phyloP scores from a whole-genome alignment of 2,329 filamentous ascomycete species.

The Sarocladiaceae sp. region DNA sequence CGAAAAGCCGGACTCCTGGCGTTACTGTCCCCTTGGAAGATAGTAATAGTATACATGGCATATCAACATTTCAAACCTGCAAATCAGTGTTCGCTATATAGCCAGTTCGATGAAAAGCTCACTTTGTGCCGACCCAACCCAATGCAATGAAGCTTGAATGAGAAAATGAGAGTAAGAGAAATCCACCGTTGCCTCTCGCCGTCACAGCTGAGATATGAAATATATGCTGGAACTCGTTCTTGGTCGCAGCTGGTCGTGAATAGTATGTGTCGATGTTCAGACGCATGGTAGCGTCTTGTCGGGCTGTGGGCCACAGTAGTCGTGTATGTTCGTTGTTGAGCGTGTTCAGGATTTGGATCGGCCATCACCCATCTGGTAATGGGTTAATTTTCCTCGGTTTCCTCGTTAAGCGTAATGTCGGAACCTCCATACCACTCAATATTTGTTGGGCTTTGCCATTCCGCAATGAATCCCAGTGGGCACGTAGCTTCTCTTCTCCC shows the following conservation, averaged over 20 bases:
- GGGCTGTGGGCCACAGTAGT: too few species aligned
- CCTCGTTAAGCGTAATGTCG: neutral
- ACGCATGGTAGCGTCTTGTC: neutral
- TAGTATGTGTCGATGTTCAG: too few species aligned
- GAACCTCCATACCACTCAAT: constrained; percentile 9
- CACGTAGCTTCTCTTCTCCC: constrained; percentile 24
- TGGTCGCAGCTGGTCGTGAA: neutral
- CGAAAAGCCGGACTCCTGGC: too few species aligned
- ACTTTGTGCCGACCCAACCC: neutral
- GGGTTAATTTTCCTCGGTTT: constrained; percentile 6
- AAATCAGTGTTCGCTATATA: neutral
- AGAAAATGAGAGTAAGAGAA: too few species aligned
- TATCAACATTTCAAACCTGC: neutral
- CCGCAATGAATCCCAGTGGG: constrained; percentile 29
- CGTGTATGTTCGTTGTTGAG: neutral
- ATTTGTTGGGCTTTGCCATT: constrained; percentile 16
- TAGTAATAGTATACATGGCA: neutral
- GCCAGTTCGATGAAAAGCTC: neutral
- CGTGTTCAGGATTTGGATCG: neutral
- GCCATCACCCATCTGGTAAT: constrained; percentile 3
- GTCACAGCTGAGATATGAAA: too few species aligned
- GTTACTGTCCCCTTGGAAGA: too few species aligned
- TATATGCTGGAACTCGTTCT: neutral
- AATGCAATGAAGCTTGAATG: too few species aligned
- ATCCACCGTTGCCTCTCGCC: too few species aligned